A percentile compares a stretch with the other conserved stretches of the same genome.
Conservation (phyloP, 2,329 filamentous ascomycete species). For the Pyrenochaeta sp. region DNA sequence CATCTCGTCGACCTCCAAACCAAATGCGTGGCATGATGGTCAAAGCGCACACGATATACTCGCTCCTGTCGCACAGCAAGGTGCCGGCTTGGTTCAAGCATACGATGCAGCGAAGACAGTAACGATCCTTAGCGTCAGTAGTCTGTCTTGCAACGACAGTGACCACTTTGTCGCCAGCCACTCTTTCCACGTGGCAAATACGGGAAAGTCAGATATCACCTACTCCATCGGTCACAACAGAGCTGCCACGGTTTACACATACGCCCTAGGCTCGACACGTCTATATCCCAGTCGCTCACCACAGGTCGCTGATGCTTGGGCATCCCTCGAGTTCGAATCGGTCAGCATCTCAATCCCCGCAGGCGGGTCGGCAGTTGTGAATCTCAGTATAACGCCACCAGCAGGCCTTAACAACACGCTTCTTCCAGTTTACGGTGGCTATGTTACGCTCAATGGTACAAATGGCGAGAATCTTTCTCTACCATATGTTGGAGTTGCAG, state of each 20-base stretch:
- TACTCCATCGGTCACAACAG: conserved; percentile 20
- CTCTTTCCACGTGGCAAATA: conserved; percentile 32
- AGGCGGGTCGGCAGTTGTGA: too few species aligned
- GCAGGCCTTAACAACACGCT: conserved; percentile 15
- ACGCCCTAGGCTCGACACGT: too few species aligned
- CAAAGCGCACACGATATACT: conserved; percentile 12
- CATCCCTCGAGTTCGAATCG: conserved; percentile 15
- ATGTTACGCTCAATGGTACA: conserved; percentile 14
- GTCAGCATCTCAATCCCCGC: conserved; percentile 29
- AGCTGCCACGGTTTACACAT: conserved; percentile 27
- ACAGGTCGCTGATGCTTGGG: conserved; percentile 13
- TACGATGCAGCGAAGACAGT: conserved; percentile 24
- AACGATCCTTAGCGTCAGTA: conserved; percentile 19
- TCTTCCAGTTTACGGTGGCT: conserved; percentile 34
- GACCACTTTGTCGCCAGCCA: conserved; percentile 31
- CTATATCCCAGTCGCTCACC: too few species aligned
- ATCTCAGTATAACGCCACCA: too few species aligned
- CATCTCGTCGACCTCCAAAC: conserved; percentile 24
- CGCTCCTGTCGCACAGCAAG: conserved; percentile 33
- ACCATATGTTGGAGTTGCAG: conserved; percentile 31
- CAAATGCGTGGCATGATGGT: conserved; percentile 23
- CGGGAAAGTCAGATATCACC: conserved; percentile 9
- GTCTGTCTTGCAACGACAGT: conserved; percentile 30
- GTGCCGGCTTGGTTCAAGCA: conserved; percentile 28
- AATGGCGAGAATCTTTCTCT: conserved; percentile 18